Evolutionary conservation across 805 yeast genomes (phyloP), one percentile per base, ranked within the genome.

Genomic region (Sugiyamaella boreocaroliniensis): DNA sequence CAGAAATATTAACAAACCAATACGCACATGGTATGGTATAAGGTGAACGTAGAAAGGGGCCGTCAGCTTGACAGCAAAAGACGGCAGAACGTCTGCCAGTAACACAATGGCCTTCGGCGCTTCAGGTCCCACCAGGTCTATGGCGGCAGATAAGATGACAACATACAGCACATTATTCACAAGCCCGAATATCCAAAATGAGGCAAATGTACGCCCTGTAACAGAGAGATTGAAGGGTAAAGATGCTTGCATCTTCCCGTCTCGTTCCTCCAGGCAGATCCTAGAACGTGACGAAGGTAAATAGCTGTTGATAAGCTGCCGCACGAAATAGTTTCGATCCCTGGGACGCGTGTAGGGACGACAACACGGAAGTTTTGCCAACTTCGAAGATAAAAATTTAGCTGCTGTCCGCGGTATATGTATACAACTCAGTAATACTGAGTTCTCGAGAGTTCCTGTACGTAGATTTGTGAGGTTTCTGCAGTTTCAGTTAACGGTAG

Each of bases 81-180:
- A 78, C 0, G 99, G 98, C 15, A 87, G 59, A 29, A 92, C 88
- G 66, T 92, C 97, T 0, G 95, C 92, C 54, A 92, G 70, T 6
- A 92, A 71, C 4, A 92, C 96, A 1, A 83, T 70, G 0, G 95
- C 90, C 67, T 92, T 92, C 9, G 99, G 97, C 0, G 85, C 78
- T 6, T 74, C 60, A 0, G 88, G 79, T 0, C 97, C 96, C 0
- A 90, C 97, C 12, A 92, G 72, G 64, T 92, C 99, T 32, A 88
- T 80, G 1, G 98, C 98, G 0, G 97, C 96, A 0, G 95, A 82
- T 12, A 92, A 72, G 41, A 92, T 90, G 14, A 92, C 92, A 32
- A 92, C 97, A 69, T 90, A 92, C 0, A 92, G 77, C 10, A 92
- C 84, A 66, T 92, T 92, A 69, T 92, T 92, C 40, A 89, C 72